Conservation (phyloP, 805 yeast species). For the Yamadazyma akitaensis region DNA sequence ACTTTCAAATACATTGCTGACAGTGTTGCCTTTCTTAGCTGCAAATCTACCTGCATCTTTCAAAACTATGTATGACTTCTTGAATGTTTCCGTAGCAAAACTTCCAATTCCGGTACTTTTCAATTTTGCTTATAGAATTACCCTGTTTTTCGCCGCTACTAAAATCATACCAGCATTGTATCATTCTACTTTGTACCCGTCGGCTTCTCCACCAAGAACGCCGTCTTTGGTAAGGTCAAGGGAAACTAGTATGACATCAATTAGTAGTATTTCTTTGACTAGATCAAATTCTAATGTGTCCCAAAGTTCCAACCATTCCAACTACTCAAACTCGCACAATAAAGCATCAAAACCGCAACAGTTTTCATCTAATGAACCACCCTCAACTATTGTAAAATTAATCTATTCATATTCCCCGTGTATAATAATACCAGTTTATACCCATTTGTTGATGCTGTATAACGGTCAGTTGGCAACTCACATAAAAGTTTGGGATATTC, state of each 20-base stretch:
- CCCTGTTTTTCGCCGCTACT: constrained; percentile 88
- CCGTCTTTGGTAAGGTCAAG: constrained; percentile 35
- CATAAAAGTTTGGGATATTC: constrained; percentile 56
- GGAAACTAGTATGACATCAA: constrained; percentile 26
- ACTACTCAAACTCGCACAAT: constrained; percentile 12
- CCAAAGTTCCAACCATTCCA: constrained; percentile 3
- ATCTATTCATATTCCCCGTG: constrained; percentile 91
- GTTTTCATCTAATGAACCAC: constrained; percentile 13
- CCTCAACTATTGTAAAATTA: constrained; percentile 45
- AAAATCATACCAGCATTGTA: constrained; percentile 83
- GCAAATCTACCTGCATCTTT: constrained; percentile 52
- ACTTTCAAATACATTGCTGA: constrained; percentile 30
- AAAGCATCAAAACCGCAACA: constrained; percentile 2
- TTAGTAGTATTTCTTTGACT: constrained; percentile 13
- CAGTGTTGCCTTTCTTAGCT: constrained; percentile 43
- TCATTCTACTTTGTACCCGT: constrained; percentile 32
- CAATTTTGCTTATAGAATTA: constrained; percentile 78
- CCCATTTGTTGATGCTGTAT: constrained; percentile 89
- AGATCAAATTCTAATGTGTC: constrained; percentile 8
- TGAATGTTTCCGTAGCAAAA: constrained; percentile 52
- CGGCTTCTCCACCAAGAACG: constrained; percentile 40
- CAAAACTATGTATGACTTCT: constrained; percentile 52
- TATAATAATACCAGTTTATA: constrained; percentile 89
- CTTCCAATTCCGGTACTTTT: constrained; percentile 78
- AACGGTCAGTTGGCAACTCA: constrained; percentile 70